Conservation (phyloP, 768 basidiomycete genomes). For the Leccinum pellstonianum region DNA sequence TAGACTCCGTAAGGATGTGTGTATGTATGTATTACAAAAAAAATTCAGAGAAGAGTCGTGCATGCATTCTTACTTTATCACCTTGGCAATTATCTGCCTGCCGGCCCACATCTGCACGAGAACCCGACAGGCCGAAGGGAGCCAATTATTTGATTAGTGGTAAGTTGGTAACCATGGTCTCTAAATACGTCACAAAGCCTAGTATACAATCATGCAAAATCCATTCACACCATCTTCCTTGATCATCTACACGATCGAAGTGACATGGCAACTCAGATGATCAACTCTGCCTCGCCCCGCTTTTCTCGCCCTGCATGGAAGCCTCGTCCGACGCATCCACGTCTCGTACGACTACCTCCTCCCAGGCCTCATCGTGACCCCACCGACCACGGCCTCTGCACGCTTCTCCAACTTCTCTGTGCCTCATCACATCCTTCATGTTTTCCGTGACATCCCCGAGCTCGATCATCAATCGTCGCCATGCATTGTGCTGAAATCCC, state of each 20-base stretch:
- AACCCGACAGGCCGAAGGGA: background rate
- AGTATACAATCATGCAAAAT: background rate
- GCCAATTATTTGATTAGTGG: background rate
- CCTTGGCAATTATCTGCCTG: background rate
- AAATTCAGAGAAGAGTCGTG: background rate
- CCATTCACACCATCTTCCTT: background rate
- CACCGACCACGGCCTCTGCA: background rate
- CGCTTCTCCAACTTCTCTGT: background rate
- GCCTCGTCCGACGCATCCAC: background rate
- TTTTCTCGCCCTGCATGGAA: background rate
- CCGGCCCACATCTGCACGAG: background rate
- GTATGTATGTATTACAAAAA: background rate
- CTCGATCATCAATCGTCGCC: background rate
- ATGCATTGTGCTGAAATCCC: background rate
- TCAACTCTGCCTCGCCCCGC: background rate
- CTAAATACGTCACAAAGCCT: background rate
- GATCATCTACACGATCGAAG: background rate
- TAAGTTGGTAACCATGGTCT: background rate
- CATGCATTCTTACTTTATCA: background rate
- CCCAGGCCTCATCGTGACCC: background rate
- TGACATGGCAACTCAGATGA: background rate
- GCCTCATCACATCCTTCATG: background rate
- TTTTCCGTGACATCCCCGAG: background rate
- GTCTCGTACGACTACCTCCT: background rate
- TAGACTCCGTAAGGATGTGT: background rate